Base-by-base conservation (phyloP, 148 eudicot species). In the Fagopyrum tataricum region DNA sequence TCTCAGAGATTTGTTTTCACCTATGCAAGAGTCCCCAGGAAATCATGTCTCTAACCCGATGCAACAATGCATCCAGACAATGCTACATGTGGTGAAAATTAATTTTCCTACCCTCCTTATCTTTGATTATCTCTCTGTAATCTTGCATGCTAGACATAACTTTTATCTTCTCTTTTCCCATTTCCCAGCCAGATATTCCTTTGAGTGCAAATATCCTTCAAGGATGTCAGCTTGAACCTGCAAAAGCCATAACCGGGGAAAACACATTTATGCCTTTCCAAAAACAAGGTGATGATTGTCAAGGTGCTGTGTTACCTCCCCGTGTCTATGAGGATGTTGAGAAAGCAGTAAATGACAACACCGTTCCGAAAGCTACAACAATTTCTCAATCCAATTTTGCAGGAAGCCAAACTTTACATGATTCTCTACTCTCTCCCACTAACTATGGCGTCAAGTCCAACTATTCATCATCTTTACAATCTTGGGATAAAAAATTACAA, bases 171-270 rank as follows among this genome's bases (percentile, higher is more conserved):
- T 24, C 46, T 69, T 79, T 74, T 74, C n/a, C 66, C 96, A 88
- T 78, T 74, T 74, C n/a, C 66, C 96, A 88, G 97, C 79, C 82
- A 72, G 84, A 83, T 74, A 74, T 79, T 26, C 74, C 87, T 67
- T 68, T 78, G 21, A 77, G 73, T 76, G 74, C 84, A 72, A 85
- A 75, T 72, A 73, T 26, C 70, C 77, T 76, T 78, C 81, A 78
- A 44, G 76, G 75, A 72, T 66, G 71, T 75, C 21, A 76, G 47
- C 71, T 53, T 68, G 82, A 77, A 79, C 48, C 46, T 26, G 86
- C 71, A 31, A 75, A 70, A 74, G 53, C 77, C 64, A 21, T 74
- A 55, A 73, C 67, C 18, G 79, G 80, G 72, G 80, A 75, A 40
- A 81, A 72, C 43, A 14, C 44, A 31, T 64, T 37, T 64, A 43